These are phyloP conservation scores for Ceratonia siliqua DNA, from an alignment of 306 rosid genomes.

Conservation along the genomic window DNA sequence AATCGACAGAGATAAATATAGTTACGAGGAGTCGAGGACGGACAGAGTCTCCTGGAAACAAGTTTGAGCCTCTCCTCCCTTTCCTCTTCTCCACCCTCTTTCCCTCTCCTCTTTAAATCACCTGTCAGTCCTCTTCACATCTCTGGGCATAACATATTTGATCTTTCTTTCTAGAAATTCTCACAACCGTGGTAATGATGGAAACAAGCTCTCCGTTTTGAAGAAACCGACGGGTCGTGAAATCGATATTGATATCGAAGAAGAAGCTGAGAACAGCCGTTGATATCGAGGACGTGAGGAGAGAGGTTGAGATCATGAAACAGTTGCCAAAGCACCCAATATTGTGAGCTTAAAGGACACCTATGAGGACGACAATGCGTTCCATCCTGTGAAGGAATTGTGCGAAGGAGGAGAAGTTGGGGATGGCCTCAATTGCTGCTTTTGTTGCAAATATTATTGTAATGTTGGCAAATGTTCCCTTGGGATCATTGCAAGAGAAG, in stretches of 20 bases:
- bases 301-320: slow-evolving; percentile 91
- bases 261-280: slow-evolving; percentile 71
- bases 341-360: slow-evolving; percentile 75
- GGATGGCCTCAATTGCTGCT: slow-evolving; percentile 52
- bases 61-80: slow-evolving; percentile 41
- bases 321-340: slow-evolving; percentile 65
- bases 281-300: too few species aligned
- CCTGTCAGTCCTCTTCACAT: not conserved
- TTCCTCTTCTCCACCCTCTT: not conserved
- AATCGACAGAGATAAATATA: not conserved
- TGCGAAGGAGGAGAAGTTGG: slow-evolving; percentile 95
- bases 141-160: not conserved
- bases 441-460: slow-evolving; percentile 47
- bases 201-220: too few species aligned
- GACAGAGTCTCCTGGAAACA: not conserved
- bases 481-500: slow-evolving; percentile 48
- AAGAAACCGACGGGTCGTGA: too few species aligned
- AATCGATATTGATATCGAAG: slow-evolving; percentile 81
- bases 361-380: slow-evolving; percentile 73
- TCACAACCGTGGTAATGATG: slow-evolving; percentile 15
- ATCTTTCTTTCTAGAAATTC: not conserved
- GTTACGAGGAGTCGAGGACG: slow-evolving; percentile 7
- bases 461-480: slow-evolving; percentile 54
- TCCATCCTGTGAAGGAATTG: slow-evolving; percentile 92
- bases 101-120: not conserved